Evolutionary conservation across 2,329 filamentous ascomycete genomes (phyloP).

Genomic region (Fusarium illudens): DNA sequence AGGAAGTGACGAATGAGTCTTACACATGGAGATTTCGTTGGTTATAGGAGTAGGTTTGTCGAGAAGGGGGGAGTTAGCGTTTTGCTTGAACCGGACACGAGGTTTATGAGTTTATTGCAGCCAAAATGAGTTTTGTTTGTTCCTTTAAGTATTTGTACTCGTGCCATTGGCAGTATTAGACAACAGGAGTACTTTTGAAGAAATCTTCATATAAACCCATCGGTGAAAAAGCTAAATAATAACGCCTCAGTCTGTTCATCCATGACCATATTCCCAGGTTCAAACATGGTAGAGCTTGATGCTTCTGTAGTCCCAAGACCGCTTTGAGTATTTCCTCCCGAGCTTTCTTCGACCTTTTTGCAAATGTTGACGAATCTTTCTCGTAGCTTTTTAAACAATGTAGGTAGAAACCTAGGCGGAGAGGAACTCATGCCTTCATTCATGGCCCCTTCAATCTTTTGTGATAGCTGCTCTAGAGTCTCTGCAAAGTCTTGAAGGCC

Average conservation of each 20-base stretch:
- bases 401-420: background rate
- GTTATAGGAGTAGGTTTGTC: too few relatives aligned
- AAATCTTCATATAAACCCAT: background rate
- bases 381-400: background rate
- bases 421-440: background rate
- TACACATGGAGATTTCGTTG: too few relatives aligned
- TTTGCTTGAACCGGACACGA: too few relatives aligned
- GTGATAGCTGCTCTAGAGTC: background rate
- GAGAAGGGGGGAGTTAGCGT: too few relatives aligned
- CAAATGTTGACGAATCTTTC: conserved; percentile 1
- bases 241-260: background rate
- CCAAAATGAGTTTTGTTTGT: too few relatives aligned
- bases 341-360: background rate
- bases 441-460: conserved; percentile 6
- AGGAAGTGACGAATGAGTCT: too few relatives aligned
- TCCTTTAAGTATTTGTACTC: background rate
- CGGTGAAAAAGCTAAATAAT: background rate
- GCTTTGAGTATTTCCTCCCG: background rate
- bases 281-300: background rate
- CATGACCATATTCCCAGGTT: background rate
- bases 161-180: too few relatives aligned
- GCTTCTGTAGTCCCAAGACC: background rate
- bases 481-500: conserved; percentile 3
- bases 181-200: background rate
- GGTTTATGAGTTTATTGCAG: too few relatives aligned